Percentiles rank a stretch among this genome's conserved stretches.
phyloP scores from a whole-genome alignment of 306 rosid genomes.

The Cucurbita moschata region DNA sequence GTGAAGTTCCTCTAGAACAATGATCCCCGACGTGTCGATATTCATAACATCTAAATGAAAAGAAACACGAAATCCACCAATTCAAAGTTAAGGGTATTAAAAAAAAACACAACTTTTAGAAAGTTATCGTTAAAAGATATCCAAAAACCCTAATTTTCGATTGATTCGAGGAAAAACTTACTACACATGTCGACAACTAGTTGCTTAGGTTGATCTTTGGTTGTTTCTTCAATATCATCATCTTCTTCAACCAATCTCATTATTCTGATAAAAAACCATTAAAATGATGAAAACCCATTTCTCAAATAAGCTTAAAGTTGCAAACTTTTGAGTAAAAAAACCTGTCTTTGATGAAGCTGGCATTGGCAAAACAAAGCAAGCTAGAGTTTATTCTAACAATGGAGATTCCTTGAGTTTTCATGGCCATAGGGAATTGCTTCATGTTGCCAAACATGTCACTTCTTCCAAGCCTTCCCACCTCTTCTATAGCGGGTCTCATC shows the following conservation, averaged over 20 bases:
- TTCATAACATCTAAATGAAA: slow-evolving; percentile 38
- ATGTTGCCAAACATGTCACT: slow-evolving; percentile 55
- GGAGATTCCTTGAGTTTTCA: slow-evolving; percentile 40
- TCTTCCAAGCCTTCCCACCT: slow-evolving; percentile 58
- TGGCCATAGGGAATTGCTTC: slow-evolving; percentile 68
- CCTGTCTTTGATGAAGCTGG: slow-evolving; percentile 73
- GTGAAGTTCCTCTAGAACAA: slow-evolving; percentile 57
- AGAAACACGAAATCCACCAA: not conserved
- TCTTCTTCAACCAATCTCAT: slow-evolving; percentile 36
- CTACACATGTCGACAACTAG: slow-evolving; percentile 68
- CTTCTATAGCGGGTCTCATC: slow-evolving; percentile 59
- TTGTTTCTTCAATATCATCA: slow-evolving; percentile 17
- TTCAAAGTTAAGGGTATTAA: not conserved
- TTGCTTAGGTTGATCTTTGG: slow-evolving; percentile 24
- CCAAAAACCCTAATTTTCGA: no score
- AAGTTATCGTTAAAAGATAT: no score
- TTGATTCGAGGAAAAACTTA: slow-evolving; percentile 14
- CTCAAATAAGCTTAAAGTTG: not conserved
- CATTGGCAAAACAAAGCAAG: slow-evolving; percentile 79
- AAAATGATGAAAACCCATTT: not conserved
- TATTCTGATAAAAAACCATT: slow-evolving; percentile 25
- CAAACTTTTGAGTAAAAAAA: not conserved
- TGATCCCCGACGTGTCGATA: slow-evolving; percentile 73
- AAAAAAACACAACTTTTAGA: not conserved
- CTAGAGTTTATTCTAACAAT: slow-evolving; percentile 54